Base-by-base conservation (phyloP, 345 rosid species). In the Salix exigua region DNA sequence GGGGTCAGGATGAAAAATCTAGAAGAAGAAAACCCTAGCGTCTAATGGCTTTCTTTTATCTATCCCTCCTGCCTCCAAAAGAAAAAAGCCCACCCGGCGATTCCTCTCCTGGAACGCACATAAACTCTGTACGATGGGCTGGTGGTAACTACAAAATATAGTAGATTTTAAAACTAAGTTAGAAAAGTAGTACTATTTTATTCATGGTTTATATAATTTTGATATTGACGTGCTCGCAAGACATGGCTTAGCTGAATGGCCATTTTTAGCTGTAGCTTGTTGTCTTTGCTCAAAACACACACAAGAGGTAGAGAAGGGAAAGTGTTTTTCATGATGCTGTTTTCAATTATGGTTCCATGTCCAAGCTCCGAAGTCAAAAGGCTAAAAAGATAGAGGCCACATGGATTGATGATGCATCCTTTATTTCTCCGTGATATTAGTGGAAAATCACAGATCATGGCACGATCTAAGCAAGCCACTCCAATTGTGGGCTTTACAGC, bases 391-490 rank as follows among this genome's bases (percentile, higher is more conserved):
- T 55, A 38, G 12, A 73, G 74, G 31, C 55, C 73, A 69, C 77
- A 69, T 73, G 64, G 73, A 61, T 42, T 60, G 61, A 79, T 69
- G 18, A 73, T 61, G 74, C 77, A 73, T 46, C 70, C 77, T 68
- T 60, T 35, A 28, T 18, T 58, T 73, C 68, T 62, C 63, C 60
- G 62, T 68, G 42, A 73, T 68, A 46, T 61, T 25, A 68, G 78
- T 42, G 64, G 58, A 79, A 68, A 67, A 78, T 68, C 74, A 61
- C 35, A 18, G 74, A 73, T 74, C 78, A 62, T 73, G 78, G 70
- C 82, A 68, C 70, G 33, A 50, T 79, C 78, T 74, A 74, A 73
- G 82, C 70, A 74, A 61, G 61, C 71, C 25, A 67, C 67, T 64
- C 62, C 65, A 63, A 51, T 50, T 21, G 40, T 70, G 58, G 65